Evolutionary conservation across 345 rosid species (phyloP).

Genomic region (Anastatica hierochuntica): DNA sequence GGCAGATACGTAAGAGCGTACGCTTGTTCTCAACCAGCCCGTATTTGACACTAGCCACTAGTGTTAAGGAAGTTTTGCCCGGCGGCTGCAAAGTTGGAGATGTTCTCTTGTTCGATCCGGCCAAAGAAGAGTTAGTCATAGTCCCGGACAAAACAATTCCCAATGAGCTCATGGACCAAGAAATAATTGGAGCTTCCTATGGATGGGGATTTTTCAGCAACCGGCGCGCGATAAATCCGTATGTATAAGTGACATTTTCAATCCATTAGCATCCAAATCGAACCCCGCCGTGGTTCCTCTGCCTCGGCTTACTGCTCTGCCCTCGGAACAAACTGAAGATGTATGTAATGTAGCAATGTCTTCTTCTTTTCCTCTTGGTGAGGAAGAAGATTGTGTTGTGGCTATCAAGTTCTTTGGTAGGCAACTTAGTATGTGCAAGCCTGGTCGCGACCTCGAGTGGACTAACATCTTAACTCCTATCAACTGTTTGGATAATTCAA

Average conservation of each 20-base stretch:
- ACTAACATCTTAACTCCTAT: conserved; percentile 3
- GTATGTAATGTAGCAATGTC: conserved; percentile 13
- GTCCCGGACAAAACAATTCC: background rate
- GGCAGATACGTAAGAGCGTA: background rate
- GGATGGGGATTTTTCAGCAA: conserved; percentile 9
- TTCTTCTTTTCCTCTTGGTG: background rate
- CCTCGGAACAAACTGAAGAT: background rate
- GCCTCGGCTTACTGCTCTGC: background rate
- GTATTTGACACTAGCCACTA: background rate
- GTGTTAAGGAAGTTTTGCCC: background rate
- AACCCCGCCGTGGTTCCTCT: background rate
- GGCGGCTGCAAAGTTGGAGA: background rate
- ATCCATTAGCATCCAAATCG: background rate
- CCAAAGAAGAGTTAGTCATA: background rate
- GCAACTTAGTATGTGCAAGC: background rate
- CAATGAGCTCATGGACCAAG: background rate
- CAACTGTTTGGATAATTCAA: background rate
- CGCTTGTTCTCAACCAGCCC: conserved; percentile 3
- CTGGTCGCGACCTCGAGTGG: background rate
- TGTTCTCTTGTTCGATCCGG: background rate
- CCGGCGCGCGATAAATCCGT: background rate
- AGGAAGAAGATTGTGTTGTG: background rate
- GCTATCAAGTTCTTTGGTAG: background rate
- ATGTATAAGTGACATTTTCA: background rate
- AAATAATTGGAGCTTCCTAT: conserved; percentile 1